Percentiles rank a stretch among this genome's conserved stretches.
Conservation (phyloP, 352 stramenopile species). For the Pythium dissotocum region DNA sequence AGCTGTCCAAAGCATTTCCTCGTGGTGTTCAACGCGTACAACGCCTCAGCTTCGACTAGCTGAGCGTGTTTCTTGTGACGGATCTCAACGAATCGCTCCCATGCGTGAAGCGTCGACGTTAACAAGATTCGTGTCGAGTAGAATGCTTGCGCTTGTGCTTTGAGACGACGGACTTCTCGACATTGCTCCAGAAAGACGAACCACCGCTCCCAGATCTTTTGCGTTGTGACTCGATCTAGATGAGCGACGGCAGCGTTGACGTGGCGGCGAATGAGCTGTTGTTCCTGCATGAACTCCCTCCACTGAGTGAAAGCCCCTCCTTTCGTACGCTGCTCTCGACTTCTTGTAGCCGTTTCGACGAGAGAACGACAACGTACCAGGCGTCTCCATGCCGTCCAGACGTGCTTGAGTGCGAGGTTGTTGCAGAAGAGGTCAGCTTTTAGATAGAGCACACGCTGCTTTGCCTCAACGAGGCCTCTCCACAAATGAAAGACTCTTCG, state of each 20-base stretch:
- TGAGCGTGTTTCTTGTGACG: background rate
- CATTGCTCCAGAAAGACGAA: background rate
- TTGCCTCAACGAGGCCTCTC: conserved; percentile 3
- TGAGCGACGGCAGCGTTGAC: conserved; percentile 18
- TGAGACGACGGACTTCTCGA: background rate
- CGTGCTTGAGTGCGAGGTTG: background rate
- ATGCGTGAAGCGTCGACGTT: background rate
- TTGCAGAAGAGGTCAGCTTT: background rate
- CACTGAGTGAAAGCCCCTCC: background rate
- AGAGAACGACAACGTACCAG: background rate
- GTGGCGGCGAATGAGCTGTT: conserved; percentile 6
- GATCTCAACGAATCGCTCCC: background rate
- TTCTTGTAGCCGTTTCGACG: background rate
- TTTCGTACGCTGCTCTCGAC: background rate
- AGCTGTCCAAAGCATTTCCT: background rate
- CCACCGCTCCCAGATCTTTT: conserved; percentile 19
- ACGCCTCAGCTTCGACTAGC: background rate
- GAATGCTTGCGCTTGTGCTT: background rate
- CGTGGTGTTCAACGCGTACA: background rate
- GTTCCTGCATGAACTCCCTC: background rate
- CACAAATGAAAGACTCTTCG: background rate
- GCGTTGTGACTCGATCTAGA: conserved; percentile 9
- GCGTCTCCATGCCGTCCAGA: conserved; percentile 9
- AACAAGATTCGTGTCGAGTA: conserved; percentile 2
- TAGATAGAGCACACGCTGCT: background rate